A percentile compares a stretch with the other conserved stretches of the same genome.
Conservation (phyloP, 2,329 filamentous ascomycete species). For the Cordyceps cateniannulata region DNA sequence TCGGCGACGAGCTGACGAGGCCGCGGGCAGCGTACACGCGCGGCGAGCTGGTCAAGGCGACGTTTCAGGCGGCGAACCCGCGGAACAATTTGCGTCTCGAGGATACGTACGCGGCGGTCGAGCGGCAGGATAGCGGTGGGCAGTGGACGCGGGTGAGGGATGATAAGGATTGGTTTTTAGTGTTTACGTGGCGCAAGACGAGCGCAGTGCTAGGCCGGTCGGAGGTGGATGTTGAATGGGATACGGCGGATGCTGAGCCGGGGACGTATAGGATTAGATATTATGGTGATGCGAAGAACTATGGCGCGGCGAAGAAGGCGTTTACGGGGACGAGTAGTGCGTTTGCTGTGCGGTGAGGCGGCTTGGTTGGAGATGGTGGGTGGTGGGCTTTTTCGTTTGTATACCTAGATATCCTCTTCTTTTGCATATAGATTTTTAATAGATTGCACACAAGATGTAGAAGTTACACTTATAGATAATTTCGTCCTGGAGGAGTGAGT, state of each 20-base stretch:
- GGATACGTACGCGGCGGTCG: slow-evolving; percentile 70
- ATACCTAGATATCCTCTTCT: background rate
- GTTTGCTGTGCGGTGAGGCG: slow-evolving; percentile 48
- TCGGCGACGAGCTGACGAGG: slow-evolving; percentile 59
- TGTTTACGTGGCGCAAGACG: slow-evolving; percentile 73
- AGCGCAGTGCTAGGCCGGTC: slow-evolving; percentile 65
- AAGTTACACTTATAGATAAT: too few species aligned
- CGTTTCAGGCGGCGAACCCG: slow-evolving; percentile 82
- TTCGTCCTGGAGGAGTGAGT: too few species aligned
- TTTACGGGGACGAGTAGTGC: slow-evolving; percentile 62
- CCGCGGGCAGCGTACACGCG: slow-evolving; percentile 47
- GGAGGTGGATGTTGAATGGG: slow-evolving; percentile 74
- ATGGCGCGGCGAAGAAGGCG: slow-evolving; percentile 51
- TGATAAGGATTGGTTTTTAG: slow-evolving; percentile 77
- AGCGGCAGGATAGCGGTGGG: slow-evolving; percentile 43
- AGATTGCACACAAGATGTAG: too few species aligned
- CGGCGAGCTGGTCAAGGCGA: slow-evolving; percentile 57
- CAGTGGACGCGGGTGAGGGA: slow-evolving; percentile 61
- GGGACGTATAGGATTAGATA: slow-evolving; percentile 77
- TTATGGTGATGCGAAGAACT: slow-evolving; percentile 72
- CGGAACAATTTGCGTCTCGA: slow-evolving; percentile 79
- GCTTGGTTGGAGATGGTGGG: too few species aligned
- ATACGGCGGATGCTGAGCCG: slow-evolving; percentile 44
- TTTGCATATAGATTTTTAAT: background rate
- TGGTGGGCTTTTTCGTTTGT: background rate